phyloP scores from a whole-genome alignment of 2,329 filamentous ascomycete genomes.

The Arthrobotrys sphaeroides region DNA sequence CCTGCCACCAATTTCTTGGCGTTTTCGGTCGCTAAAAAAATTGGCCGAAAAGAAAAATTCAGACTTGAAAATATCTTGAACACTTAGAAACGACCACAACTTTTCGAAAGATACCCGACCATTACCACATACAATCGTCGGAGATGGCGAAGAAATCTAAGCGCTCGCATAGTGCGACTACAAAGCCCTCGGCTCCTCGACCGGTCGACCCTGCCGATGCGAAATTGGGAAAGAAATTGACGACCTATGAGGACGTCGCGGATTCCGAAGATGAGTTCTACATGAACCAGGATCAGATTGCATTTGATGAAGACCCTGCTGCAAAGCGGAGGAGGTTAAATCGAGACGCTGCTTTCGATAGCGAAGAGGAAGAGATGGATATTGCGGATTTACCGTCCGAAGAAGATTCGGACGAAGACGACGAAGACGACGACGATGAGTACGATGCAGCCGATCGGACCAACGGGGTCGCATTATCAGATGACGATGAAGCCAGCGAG shows the following conservation, averaged over 20 bases:
- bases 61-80: background rate
- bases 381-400: conserved; percentile 54
- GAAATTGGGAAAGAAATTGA: conserved; percentile 66
- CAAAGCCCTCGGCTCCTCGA: conserved; percentile 63
- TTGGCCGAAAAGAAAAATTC: conserved; percentile 8
- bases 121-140: conserved; percentile 27
- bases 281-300: conserved; percentile 82
- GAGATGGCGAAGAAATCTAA: conserved; percentile 76
- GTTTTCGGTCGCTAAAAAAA: conserved; percentile 13
- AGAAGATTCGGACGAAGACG: conserved; percentile 58
- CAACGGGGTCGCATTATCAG: conserved; percentile 14
- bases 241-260: conserved; percentile 75
- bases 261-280: conserved; percentile 96
- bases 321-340: conserved; percentile 77
- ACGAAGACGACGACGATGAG: conserved; percentile 68
- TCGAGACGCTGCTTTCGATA: conserved; percentile 57
- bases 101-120: background rate
- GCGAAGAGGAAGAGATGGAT: conserved; percentile 55
- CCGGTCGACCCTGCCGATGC: conserved; percentile 70
- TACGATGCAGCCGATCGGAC: conserved; percentile 68
- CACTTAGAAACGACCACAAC: background rate
- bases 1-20: conserved; percentile 19
- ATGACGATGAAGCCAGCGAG: conserved; percentile 64
- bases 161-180: conserved; percentile 65
- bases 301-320: conserved; percentile 81